These are phyloP conservation scores for Penicillium pancosmium DNA, from an alignment of 495 filamentous ascomycete genomes.

Conservation along the genomic window DNA sequence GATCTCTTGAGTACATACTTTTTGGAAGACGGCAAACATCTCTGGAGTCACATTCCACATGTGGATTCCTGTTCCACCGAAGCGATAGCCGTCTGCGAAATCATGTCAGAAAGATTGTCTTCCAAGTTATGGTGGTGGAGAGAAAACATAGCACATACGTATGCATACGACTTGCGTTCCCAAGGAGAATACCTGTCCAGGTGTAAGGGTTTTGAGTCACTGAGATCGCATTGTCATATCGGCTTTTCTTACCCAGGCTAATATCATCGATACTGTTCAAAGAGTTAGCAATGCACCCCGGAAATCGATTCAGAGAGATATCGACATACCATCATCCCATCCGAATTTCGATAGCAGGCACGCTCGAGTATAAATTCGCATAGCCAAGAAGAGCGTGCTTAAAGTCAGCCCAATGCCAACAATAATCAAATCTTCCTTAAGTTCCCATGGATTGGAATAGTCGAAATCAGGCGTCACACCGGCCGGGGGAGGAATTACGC, in stretches of 20 bases:
- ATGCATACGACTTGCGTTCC: slow-evolving; percentile 23
- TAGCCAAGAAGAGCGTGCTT: slow-evolving; percentile 14
- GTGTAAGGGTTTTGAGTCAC: neutral
- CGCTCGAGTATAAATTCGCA: slow-evolving; percentile 27
- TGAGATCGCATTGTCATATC: neutral
- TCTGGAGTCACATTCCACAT: slow-evolving; percentile 17
- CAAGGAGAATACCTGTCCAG: slow-evolving; percentile 24
- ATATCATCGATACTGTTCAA: slow-evolving; percentile 25
- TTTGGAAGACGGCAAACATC: slow-evolving; percentile 16
- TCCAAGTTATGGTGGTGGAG: neutral
- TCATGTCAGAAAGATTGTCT: neutral
- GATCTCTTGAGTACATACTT: slow-evolving; percentile 9
- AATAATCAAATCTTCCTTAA: slow-evolving; percentile 11
- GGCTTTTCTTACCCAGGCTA: slow-evolving; percentile 26
- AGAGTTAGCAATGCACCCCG: slow-evolving; percentile 5
- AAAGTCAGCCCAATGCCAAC: slow-evolving; percentile 18
- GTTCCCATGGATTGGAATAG: slow-evolving; percentile 24
- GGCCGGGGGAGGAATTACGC: slow-evolving; percentile 11
- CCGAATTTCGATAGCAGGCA: slow-evolving; percentile 25
- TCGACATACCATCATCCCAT: slow-evolving; percentile 32
- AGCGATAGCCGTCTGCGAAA: slow-evolving; percentile 11
- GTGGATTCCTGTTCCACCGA: slow-evolving; percentile 21
- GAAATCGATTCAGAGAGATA: neutral
- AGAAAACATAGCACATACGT: slow-evolving; percentile 17
- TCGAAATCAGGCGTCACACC: slow-evolving; percentile 22